Conservation (phyloP, 768 basidiomycete genomes). For the Psilocybe tampanensis region DNA sequence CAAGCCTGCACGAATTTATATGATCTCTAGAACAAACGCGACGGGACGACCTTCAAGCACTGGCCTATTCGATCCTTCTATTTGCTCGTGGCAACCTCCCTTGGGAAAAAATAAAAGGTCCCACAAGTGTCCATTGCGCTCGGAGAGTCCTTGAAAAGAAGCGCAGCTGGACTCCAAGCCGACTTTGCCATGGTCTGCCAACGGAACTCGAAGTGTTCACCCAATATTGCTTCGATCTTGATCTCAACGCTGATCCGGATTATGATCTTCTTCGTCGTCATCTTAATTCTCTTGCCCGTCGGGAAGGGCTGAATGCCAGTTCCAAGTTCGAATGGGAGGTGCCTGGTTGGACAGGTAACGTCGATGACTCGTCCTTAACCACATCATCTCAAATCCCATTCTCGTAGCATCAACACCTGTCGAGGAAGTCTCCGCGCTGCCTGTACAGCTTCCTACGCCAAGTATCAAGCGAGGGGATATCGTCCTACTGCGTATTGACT, state of each 20-base stretch:
- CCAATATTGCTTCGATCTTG: neutral
- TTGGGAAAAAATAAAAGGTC: neutral
- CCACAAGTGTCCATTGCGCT: conserved; percentile 1
- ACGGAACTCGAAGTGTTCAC: neutral
- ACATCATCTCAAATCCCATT: neutral
- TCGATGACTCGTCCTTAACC: neutral
- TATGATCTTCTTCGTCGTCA: neutral
- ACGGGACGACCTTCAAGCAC: neutral
- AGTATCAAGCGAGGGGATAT: conserved; percentile 1
- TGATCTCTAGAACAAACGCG: conserved; percentile 2
- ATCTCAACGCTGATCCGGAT: neutral
- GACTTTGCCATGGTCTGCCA: conserved; percentile 2
- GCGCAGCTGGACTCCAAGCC: neutral
- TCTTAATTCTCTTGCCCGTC: neutral
- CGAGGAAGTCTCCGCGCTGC: neutral
- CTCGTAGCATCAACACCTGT: neutral
- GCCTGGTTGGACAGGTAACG: conserved; percentile 2
- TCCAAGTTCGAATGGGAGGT: conserved; percentile 7
- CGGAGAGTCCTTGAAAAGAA: conserved; percentile 4
- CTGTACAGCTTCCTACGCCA: neutral
- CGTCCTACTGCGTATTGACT: neutral
- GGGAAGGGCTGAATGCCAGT: neutral
- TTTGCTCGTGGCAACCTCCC: conserved; percentile 5
- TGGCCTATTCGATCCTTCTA: neutral
- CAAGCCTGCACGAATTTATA: neutral